phyloP scores from a whole-genome alignment of 345 rosid genomes.

The Noccaea bulbosa region DNA sequence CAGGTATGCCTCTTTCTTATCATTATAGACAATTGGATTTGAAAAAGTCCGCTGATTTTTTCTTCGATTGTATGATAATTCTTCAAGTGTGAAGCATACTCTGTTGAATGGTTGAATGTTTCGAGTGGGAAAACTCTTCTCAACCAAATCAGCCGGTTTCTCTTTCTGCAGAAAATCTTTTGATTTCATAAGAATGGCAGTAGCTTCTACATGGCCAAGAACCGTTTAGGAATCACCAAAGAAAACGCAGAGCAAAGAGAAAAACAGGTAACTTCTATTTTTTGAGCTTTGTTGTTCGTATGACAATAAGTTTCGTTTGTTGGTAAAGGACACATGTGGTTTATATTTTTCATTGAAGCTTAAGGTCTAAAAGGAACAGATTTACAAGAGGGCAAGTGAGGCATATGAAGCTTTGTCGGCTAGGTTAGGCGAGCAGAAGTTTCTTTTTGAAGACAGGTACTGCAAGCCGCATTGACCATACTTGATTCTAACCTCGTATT shows the following conservation, averaged over 20 bases:
- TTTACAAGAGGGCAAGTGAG: conserved; percentile 67
- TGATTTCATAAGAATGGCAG: too few species aligned
- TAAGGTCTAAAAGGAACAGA: conserved; percentile 51
- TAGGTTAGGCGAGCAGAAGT: conserved; percentile 70
- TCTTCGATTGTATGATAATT: too few species aligned
- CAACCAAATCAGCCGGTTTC: too few species aligned
- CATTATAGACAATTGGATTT: too few species aligned
- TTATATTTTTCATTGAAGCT: neutral
- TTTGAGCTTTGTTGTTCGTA: neutral
- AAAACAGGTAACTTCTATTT: conserved; percentile 58
- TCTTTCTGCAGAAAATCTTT: too few species aligned
- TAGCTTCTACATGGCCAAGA: conserved; percentile 50
- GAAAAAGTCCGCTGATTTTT: too few species aligned
- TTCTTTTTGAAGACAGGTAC: conserved; percentile 78
- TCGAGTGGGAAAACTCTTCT: too few species aligned
- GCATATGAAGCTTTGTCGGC: conserved; percentile 84
- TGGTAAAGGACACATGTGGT: too few species aligned
- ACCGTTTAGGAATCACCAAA: conserved; percentile 75
- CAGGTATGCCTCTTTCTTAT: conserved; percentile 47
- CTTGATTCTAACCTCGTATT: conserved; percentile 16
- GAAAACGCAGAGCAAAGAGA: conserved; percentile 67
- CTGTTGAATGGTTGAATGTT: too few species aligned
- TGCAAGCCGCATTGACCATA: conserved; percentile 6
- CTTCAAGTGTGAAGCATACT: too few species aligned
- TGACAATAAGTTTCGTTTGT: too few species aligned